A percentile compares a stretch with the other conserved stretches of the same genome.
These are phyloP conservation scores for Suillus subalutaceus DNA, from an alignment of 768 basidiomycete genomes.

Conservation along the genomic window DNA sequence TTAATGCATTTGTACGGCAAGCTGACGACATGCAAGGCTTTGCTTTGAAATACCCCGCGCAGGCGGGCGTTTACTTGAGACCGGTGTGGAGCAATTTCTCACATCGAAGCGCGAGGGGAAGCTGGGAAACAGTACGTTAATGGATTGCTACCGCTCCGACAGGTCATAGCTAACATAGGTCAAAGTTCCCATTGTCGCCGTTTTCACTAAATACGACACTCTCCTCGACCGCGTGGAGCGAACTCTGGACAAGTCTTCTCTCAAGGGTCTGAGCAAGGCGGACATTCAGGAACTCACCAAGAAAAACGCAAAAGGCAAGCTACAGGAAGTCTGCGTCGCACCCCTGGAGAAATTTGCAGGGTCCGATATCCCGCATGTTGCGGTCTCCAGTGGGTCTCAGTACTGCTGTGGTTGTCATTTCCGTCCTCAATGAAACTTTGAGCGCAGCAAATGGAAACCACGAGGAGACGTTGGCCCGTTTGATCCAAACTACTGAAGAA, in stretches of 20 bases:
- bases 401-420: background rate
- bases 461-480: background rate
- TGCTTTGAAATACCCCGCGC: conserved; percentile 1
- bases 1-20: background rate
- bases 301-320: background rate
- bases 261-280: background rate
- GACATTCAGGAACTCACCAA: background rate
- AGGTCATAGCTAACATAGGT: background rate
- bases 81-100: background rate
- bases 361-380: background rate
- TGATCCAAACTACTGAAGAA: background rate
- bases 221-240: background rate
- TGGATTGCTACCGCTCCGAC: background rate
- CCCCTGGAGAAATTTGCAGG: background rate
- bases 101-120: background rate
- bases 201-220: background rate
- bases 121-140: background rate
- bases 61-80: background rate
- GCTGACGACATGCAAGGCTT: background rate
- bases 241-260: background rate
- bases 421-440: background rate
- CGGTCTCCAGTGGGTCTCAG: background rate
- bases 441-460: background rate
- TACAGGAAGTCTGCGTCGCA: background rate
- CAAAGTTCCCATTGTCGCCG: background rate